A percentile compares a stretch with the other conserved stretches of the same genome.
phyloP scores from a whole-genome alignment of 495 filamentous ascomycete species.

The Echria macrotheca region DNA sequence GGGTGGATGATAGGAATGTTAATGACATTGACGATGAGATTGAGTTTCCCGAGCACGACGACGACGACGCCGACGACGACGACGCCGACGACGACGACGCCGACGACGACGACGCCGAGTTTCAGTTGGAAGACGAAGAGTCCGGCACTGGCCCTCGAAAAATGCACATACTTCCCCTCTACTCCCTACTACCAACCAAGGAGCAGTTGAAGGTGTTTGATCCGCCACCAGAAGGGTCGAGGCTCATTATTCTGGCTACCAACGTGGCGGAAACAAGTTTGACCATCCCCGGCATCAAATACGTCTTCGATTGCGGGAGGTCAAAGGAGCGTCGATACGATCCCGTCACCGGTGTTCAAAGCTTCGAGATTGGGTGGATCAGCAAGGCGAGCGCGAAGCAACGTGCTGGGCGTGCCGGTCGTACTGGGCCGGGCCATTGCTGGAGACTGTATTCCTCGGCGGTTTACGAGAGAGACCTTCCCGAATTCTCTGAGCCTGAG shows the following conservation, averaged over 20 bases:
- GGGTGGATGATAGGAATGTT: conserved; percentile 43
- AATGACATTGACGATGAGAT: conserved; percentile 44
- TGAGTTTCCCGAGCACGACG: no score
- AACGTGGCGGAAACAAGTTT: conserved; percentile 97
- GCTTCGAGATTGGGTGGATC: conserved; percentile 92
- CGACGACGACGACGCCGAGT: conserved; percentile 53
- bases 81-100: conserved; percentile 46
- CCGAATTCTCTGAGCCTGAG: conserved; percentile 81
- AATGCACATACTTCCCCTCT: conserved; percentile 85
- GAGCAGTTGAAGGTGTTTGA: conserved; percentile 95
- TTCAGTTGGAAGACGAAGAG: conserved; percentile 55
- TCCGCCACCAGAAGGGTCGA: conserved; percentile 72
- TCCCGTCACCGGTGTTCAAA: conserved; percentile 80
- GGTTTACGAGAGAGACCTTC: conserved; percentile 86
- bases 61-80: conserved; percentile 53
- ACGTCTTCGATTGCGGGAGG: conserved; percentile 90
- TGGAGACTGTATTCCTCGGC: conserved; percentile 92
- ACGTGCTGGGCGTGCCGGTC: conserved; percentile 87
- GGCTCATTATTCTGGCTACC: conserved; percentile 87
- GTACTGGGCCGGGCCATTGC: conserved; percentile 94
- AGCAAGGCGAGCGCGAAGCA: conserved; percentile 96
- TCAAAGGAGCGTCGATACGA: conserved; percentile 90
- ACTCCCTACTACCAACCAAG: conserved; percentile 87
- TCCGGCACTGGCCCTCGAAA: conserved; percentile 52
- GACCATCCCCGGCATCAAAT: conserved; percentile 92